These are phyloP conservation scores for Saposhnikovia divaricata DNA, from an alignment of 129 eudicot genomes.

Conservation along the genomic window DNA sequence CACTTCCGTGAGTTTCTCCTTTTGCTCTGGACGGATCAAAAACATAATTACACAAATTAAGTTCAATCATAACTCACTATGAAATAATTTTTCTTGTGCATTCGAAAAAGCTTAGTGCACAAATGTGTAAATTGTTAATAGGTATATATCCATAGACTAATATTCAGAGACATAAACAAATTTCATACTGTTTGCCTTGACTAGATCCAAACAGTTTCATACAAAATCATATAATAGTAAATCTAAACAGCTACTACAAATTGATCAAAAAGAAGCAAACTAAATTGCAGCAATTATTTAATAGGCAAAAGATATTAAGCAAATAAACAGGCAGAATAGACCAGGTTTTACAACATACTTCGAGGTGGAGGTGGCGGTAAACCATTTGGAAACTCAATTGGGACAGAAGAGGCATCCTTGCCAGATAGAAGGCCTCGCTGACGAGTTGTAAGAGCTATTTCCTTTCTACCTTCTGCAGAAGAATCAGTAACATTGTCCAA, in stretches of 20 bases:
- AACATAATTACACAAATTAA: conserved; percentile 2
- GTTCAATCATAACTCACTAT: neutral
- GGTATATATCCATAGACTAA: neutral
- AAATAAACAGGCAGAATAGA: neutral
- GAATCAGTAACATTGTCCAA: conserved; percentile 32
- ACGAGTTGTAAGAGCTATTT: conserved; percentile 68
- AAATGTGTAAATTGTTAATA: neutral
- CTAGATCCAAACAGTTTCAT: neutral
- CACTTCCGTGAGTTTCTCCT: conserved; percentile 82
- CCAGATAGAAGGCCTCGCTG: conserved; percentile 62
- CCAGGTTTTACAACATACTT: conserved; percentile 36
- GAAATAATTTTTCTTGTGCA: neutral
- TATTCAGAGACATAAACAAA: neutral
- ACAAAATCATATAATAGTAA: neutral
- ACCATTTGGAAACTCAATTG: conserved; percentile 89
- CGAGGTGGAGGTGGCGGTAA: conserved; percentile 92
- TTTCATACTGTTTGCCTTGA: neutral
- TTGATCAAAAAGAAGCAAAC: neutral
- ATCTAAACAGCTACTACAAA: neutral
- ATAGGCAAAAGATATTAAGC: neutral
- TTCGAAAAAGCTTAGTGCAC: neutral
- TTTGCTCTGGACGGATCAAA: conserved; percentile 48
- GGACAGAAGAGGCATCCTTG: conserved; percentile 53
- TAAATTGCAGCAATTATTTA: neutral
- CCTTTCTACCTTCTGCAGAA: conserved; percentile 60